Evolutionary conservation across 2,329 filamentous ascomycete species (phyloP).

Genomic region (Paecilomyces niveus): DNA sequence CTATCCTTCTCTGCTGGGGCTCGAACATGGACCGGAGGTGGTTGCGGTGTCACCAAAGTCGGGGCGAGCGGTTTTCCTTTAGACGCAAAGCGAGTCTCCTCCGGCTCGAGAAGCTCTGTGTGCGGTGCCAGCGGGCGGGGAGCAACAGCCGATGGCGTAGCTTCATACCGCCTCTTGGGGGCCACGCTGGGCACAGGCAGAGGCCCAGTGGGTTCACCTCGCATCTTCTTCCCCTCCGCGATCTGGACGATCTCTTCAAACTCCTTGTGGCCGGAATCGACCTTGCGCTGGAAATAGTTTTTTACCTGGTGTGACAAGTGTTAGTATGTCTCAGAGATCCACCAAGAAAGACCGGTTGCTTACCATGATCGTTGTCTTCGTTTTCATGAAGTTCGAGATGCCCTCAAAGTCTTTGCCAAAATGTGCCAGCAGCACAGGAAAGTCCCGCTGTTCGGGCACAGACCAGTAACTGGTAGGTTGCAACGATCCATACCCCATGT

Average conservation of each 20-base stretch:
- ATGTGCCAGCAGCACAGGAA: constrained; percentile 37
- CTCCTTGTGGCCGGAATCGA: constrained; percentile 37
- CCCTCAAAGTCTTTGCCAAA: constrained; percentile 43
- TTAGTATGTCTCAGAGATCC: not conserved
- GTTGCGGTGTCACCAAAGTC: constrained; percentile 21
- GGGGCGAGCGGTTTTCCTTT: constrained; percentile 22
- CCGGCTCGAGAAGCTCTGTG: constrained; percentile 29
- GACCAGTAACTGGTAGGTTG: constrained; percentile 48
- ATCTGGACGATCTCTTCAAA: constrained; percentile 36
- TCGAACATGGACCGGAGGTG: constrained; percentile 20
- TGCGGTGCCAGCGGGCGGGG: constrained; percentile 37
- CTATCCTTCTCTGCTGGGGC: constrained; percentile 29
- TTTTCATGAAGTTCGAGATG: constrained; percentile 45
- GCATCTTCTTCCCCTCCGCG: constrained; percentile 38
- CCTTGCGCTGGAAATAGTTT: constrained; percentile 42
- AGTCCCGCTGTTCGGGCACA: constrained; percentile 43
- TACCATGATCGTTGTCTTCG: constrained; percentile 47
- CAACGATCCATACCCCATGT: constrained; percentile 29
- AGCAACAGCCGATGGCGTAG: constrained; percentile 33
- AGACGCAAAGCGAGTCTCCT: constrained; percentile 21
- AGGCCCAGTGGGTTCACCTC: constrained; percentile 37
- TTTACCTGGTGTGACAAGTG: constrained; percentile 32
- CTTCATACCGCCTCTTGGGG: constrained; percentile 44
- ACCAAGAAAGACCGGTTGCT: constrained; percentile 8
- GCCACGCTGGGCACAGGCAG: constrained; percentile 37